Conservation (phyloP, 1,284 basidiomycete species). For the Tremellales sp. region DNA sequence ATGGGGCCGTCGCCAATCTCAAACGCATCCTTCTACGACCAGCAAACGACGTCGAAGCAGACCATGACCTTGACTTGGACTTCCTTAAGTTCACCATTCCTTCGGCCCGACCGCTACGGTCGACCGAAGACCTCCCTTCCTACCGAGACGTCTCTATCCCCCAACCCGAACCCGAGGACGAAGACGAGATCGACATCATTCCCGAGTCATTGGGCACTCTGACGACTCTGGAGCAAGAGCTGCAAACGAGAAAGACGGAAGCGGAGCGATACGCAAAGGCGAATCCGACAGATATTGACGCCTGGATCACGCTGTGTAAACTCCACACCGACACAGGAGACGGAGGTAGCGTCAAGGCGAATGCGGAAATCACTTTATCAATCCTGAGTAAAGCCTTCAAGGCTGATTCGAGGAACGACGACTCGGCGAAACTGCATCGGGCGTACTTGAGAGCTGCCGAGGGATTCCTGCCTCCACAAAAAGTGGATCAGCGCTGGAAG, state of each 20-base stretch:
- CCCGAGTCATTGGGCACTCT: slow-evolving; percentile 23
- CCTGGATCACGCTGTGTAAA: slow-evolving; percentile 41
- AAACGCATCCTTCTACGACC: slow-evolving; percentile 16
- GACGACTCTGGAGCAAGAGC: slow-evolving; percentile 30
- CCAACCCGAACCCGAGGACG: slow-evolving; percentile 9
- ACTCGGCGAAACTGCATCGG: slow-evolving; percentile 32
- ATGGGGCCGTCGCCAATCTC: slow-evolving; percentile 17
- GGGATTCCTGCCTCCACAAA: slow-evolving; percentile 31
- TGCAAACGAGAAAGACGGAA: slow-evolving; percentile 25
- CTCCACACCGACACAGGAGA: slow-evolving; percentile 29
- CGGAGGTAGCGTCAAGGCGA: slow-evolving; percentile 22
- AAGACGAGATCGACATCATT: slow-evolving; percentile 15
- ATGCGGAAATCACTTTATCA: slow-evolving; percentile 43
- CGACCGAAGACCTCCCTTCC: slow-evolving; percentile 9
- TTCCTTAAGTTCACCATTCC: slow-evolving; percentile 10
- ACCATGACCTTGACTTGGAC: slow-evolving; percentile 3
- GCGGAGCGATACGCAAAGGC: slow-evolving; percentile 30
- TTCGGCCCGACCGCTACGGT: not conserved
- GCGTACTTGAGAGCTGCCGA: slow-evolving; percentile 40
- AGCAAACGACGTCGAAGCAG: slow-evolving; percentile 2
- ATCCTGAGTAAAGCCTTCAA: slow-evolving; percentile 41
- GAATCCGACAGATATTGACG: slow-evolving; percentile 27
- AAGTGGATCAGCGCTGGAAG: slow-evolving; percentile 43
- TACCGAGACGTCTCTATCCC: slow-evolving; percentile 14
- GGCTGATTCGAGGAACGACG: slow-evolving; percentile 22